Base-by-base conservation (phyloP, 768 basidiomycete genomes). In the Suillus weaverae region DNA sequence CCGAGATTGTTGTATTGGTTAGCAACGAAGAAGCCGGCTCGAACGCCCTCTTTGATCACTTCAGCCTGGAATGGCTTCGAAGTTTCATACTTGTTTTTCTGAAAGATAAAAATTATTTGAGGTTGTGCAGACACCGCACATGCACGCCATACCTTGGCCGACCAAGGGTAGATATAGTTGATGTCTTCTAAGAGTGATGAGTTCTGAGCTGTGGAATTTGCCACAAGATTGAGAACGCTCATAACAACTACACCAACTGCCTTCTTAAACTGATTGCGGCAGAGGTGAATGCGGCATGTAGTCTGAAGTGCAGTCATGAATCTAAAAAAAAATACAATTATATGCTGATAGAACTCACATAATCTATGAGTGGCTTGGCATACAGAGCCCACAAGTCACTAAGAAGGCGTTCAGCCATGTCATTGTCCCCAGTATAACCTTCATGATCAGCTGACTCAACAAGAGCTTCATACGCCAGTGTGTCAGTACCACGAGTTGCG, bases 161-260 rank as follows among this genome's bases (percentile, higher is more conserved):
- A 56, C 55, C 30, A 56, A 38, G 55, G 55, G 38, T 56, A 38
- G 32, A 56, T 56, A 38, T 56, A 56, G 55, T 56, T 56, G 38
- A 33, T 56, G 32, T 38, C 55, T 20, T 56, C 55, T 38, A 56
- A 33, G 18, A 56, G 38, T 9, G 3, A 20, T 4, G 13, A 56
- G 38, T 56, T 56, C 32, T 20, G 55, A 56, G 46, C 46, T 22
- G 46, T 3, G 5, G 22, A 48, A 48, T 48, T 48, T 22, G 46
- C 26, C 4, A 11, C 46, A 22, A 48, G 46, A 48, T 48, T 48
- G 46, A 48, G 46, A 22, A 22, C 46, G 2, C 46, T 48, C 5
- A 5, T 33, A 14, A 38, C 55, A 38, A 56, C 55, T 22, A 56
- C 32, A 33, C 33, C 16, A 7, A 56, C 55, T 20, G 55, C 55